Base-by-base conservation (phyloP, 2,329 filamentous ascomycete species). In the Botrytis elliptica region DNA sequence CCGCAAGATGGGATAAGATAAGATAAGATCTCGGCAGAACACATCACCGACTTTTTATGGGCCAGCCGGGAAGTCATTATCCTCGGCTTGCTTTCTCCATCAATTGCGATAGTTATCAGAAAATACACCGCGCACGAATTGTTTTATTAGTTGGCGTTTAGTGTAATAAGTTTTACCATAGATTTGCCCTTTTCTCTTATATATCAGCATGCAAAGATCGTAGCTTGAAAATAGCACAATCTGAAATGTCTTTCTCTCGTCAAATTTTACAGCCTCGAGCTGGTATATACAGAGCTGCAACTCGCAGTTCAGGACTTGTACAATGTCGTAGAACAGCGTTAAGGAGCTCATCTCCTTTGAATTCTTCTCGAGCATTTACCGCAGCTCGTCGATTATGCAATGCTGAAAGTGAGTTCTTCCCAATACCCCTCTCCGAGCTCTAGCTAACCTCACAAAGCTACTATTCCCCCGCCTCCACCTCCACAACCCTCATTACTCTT, bases 401-500 rank as follows among this genome's bases (percentile, higher is more conserved):
- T 57, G 70, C 9, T 20, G 44, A 72, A 20, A 44, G 70, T n/a
- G n/a, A 36, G 46, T 67, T 20, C 29, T 42, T 46, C 44, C 9
- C 38, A 9, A 20, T 38, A 29, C 16, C n/a, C 42, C 38, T 36
- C 46, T 49, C 16, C 9, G 8, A 46, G 10, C 33, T 52, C 25
- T 63, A 42, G 25, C 33, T 64, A 65, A 71, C 42, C 33, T 42
- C 10, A n/a, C 59, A 16, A 33, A 60, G 52, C 49, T 49, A 38
- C 63, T 6, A 52, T 46, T 33, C 33, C 40, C 36, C 38, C 59
- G 3, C 49, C n/a, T 20, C 49, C 46, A 38, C 46, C 76, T 22
- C 75, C 77, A 49, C 76, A 76, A 71, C 83, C 83, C 55, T 82
- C 86, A 49, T 79, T 86, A 62, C 75, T 86, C 67, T 82, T 84